These are phyloP conservation scores for Cryptosporidium bovis DNA, from an alignment of 169 alveolate species.

Conservation along the genomic window DNA sequence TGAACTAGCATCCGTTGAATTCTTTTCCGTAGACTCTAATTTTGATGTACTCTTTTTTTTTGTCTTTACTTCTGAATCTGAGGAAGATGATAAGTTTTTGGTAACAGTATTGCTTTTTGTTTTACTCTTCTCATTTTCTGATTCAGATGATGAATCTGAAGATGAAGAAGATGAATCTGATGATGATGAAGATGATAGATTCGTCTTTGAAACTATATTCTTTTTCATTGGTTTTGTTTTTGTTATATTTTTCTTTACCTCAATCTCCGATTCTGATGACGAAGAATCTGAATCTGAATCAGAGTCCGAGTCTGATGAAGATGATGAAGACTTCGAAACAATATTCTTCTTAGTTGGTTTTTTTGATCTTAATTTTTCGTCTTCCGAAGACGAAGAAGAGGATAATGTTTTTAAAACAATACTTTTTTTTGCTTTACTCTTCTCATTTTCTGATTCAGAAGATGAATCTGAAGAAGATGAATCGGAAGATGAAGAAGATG, in stretches of 20 bases:
- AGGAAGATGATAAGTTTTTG: not conserved
- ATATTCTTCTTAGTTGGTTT: not conserved
- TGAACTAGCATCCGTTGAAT: no score
- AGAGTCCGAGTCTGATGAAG: constrained; percentile 2
- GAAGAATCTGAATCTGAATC: constrained; percentile 19
- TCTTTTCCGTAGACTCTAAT: no score
- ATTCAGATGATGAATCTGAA: constrained; percentile 22
- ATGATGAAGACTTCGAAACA: not conserved
- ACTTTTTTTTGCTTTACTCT: constrained; percentile 4
- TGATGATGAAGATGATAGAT: not conserved
- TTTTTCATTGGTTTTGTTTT: not conserved
- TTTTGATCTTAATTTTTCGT: not conserved
- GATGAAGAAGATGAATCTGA: constrained; percentile 1
- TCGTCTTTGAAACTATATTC: not conserved
- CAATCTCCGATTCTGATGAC: not conserved
- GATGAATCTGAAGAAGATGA: constrained; percentile 29
- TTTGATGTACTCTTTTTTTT: not conserved
- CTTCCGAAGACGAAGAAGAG: constrained; percentile 8
- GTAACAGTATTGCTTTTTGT: constrained; percentile 20
- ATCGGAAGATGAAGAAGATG: not conserved
- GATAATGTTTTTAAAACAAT: no score
- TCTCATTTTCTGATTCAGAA: constrained; percentile 27
- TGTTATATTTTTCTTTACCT: not conserved
- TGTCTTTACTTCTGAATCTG: constrained; percentile 25
- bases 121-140: constrained; percentile 29